These are phyloP conservation scores for Trametes versicolor DNA, from an alignment of 1,284 basidiomycete species.

Conservation along the genomic window DNA sequence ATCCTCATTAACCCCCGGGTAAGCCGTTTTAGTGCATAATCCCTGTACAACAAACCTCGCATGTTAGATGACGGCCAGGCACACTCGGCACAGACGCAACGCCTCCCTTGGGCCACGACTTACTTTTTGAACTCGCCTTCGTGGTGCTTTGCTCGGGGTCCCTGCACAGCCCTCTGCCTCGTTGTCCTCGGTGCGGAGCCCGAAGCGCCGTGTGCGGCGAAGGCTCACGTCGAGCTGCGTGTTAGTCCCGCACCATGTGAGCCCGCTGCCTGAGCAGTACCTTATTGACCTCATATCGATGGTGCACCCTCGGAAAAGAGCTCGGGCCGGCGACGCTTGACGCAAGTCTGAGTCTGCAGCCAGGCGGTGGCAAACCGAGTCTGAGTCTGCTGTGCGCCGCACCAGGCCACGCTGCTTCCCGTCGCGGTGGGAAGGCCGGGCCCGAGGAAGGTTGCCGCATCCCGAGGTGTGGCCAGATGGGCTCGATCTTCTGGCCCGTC, in stretches of 20 bases:
- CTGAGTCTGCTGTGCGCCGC: background rate
- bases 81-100: background rate
- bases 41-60: background rate
- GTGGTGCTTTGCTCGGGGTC: background rate
- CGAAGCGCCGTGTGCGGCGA: background rate
- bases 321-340: slow-evolving; percentile 2
- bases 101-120: background rate
- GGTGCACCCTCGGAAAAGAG: slow-evolving; percentile 9
- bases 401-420: slow-evolving; percentile 17
- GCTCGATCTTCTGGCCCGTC: background rate
- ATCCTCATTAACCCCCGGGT: too few relatives aligned
- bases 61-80: background rate
- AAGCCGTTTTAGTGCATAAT: too few relatives aligned
- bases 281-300: slow-evolving; percentile 20
- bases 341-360: background rate
- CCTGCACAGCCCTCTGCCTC: slow-evolving; percentile 28
- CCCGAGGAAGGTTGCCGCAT: slow-evolving; percentile 14
- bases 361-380: background rate
- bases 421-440: slow-evolving; percentile 18
- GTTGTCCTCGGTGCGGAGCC: slow-evolving; percentile 7
- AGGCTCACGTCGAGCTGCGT: background rate
- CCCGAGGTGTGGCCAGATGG: slow-evolving; percentile 2
- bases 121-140: background rate
- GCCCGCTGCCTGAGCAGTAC: slow-evolving; percentile 6
- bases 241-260: slow-evolving; percentile 15